phyloP scores from a whole-genome alignment of 1,284 basidiomycete genomes.

The Cutaneotrichosporon sp. region DNA sequence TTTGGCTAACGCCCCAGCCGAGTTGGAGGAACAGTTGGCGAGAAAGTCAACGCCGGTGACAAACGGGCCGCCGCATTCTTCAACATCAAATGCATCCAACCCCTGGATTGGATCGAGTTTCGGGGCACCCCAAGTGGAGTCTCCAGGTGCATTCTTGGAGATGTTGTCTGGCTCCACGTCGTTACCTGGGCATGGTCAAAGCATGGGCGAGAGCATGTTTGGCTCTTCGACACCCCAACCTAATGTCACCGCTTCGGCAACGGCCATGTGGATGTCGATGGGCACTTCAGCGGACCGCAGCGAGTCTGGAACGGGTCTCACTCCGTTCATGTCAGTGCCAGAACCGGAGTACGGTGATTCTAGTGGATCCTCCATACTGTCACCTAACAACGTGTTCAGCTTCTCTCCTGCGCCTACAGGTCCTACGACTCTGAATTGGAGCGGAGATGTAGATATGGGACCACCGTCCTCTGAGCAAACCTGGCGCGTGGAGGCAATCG shows the following conservation, averaged over 20 bases:
- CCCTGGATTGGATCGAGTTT: not conserved
- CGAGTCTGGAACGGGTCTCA: constrained; percentile 16
- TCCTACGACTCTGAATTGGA: constrained; percentile 6
- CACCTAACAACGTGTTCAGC: constrained; percentile 39
- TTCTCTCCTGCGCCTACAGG: constrained; percentile 27
- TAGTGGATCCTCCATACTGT: constrained; percentile 21
- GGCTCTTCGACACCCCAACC: not conserved
- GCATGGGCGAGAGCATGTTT: not conserved
- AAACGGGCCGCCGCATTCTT: not conserved
- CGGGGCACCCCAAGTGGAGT: constrained; percentile 7
- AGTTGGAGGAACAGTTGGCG: constrained; percentile 16
- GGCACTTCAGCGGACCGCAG: constrained; percentile 17
- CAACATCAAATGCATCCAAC: not conserved
- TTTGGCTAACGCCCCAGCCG: constrained; percentile 11
- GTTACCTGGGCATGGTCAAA: not conserved
- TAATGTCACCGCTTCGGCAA: not conserved
- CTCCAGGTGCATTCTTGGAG: constrained; percentile 42
- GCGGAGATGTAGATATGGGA: constrained; percentile 10
- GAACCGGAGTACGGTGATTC: not conserved
- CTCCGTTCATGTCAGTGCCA: constrained; percentile 17
- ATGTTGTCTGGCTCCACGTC: constrained; percentile 29
- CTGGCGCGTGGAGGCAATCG: not conserved
- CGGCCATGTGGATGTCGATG: constrained; percentile 6
- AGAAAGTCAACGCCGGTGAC: not conserved
- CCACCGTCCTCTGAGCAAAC: not conserved